A percentile compares a stretch with the other conserved stretches of the same genome.
phyloP scores from a whole-genome alignment of 2,329 filamentous ascomycete species.

The Cladosporium oxysporum region DNA sequence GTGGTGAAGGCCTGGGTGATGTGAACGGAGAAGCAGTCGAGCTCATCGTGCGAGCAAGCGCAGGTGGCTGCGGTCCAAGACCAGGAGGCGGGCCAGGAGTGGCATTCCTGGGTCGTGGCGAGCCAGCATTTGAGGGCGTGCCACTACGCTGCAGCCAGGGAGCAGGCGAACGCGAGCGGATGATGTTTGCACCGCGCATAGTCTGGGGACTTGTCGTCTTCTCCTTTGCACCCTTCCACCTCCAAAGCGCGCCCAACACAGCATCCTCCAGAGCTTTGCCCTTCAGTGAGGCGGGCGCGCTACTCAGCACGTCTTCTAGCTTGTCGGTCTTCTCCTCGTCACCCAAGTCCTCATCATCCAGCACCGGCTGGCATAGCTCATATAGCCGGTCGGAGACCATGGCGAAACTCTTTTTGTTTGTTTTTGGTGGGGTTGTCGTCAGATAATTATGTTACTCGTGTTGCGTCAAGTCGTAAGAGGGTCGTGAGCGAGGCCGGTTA shows the following conservation, averaged over 20 bases:
- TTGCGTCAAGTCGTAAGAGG: conserved; percentile 14
- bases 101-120: conserved; percentile 72
- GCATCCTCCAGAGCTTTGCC: conserved; percentile 84
- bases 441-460: conserved; percentile 17
- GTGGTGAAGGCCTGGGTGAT: conserved; percentile 88
- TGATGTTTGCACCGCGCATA: conserved; percentile 76
- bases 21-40: conserved; percentile 85
- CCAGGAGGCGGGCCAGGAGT: conserved; percentile 84
- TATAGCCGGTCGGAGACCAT: conserved; percentile 95
- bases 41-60: conserved; percentile 74
- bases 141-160: conserved; percentile 77
- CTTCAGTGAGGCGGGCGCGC: conserved; percentile 68
- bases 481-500: conserved; percentile 17
- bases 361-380: conserved; percentile 84
- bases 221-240: conserved; percentile 65
- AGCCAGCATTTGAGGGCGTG: conserved; percentile 80
- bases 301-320: conserved; percentile 81
- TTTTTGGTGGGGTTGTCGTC: neutral
- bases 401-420: conserved; percentile 33
- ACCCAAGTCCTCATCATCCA: conserved; percentile 78
- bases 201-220: conserved; percentile 71
- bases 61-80: conserved; percentile 70
- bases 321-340: conserved; percentile 96
- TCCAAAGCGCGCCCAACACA: conserved; percentile 87
- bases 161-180: conserved; percentile 87